Conservation (phyloP, 225 moss, liverwort and hornwort genomes). For the Climacium dendroides region DNA sequence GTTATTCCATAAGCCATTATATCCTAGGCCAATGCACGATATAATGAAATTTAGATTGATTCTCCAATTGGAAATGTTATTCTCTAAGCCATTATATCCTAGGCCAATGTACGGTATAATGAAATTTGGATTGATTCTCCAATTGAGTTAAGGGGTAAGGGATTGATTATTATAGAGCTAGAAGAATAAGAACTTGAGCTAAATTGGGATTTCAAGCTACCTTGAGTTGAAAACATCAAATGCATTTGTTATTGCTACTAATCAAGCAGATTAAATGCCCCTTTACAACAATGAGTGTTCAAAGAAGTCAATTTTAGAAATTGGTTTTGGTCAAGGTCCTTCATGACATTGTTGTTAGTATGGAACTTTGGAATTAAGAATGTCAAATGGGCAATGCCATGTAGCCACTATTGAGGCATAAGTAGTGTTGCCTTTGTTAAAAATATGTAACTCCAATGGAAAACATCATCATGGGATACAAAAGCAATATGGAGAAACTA, state of each 20-base stretch:
- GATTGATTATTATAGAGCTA: not conserved
- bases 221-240: not conserved
- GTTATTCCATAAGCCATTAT: too few relatives aligned
- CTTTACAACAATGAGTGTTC: not conserved
- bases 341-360: not conserved
- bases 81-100: too few relatives aligned
- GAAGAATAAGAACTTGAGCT: not conserved
- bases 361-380: not conserved
- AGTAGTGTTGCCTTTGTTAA: not conserved
- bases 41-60: not conserved
- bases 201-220: not conserved
- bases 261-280: not conserved
- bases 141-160: not conserved
- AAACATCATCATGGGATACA: fast-evolving
- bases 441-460: not conserved
- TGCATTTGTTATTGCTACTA: not conserved
- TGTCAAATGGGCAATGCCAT: not conserved
- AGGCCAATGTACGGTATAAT: not conserved
- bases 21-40: not conserved
- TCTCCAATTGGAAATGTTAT: too few relatives aligned
- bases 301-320: not conserved
- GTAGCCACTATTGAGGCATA: fast-evolving
- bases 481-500: not conserved
- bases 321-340: not conserved
- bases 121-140: not conserved